Evolutionary conservation across 257 asterid genomes (phyloP).

Genomic region (Rauvolfia tetraphylla): DNA sequence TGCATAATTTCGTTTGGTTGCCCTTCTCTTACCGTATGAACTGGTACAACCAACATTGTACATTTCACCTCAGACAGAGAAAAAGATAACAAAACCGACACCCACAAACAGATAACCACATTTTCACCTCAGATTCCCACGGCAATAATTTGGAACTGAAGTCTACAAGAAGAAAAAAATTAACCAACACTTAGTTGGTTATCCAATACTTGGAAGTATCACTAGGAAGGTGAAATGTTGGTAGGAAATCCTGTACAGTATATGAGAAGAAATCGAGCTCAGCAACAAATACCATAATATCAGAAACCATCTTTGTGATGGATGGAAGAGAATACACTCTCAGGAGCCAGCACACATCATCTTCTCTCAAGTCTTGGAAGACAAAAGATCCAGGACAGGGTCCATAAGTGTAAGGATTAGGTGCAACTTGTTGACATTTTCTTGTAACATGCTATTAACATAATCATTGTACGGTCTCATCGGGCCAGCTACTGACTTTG

Average conservation of each 20-base stretch:
- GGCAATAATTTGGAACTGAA: too few species aligned
- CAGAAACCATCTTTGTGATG: neutral
- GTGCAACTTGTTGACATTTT: neutral
- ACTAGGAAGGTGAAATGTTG: neutral
- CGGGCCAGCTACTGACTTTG: conserved; percentile 36
- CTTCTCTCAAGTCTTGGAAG: neutral
- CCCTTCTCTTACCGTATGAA: neutral
- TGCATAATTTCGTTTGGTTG: neutral
- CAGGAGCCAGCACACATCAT: neutral
- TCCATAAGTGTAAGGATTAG: neutral
- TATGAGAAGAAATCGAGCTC: neutral
- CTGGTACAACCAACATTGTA: too few species aligned
- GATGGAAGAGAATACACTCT: too few species aligned
- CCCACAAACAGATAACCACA: too few species aligned
- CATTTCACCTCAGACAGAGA: too few species aligned
- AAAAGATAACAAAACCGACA: too few species aligned
- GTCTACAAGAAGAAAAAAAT: too few species aligned
- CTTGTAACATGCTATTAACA: neutral
- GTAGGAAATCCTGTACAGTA: neutral
- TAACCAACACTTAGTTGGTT: too few species aligned
- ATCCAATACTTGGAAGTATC: too few species aligned
- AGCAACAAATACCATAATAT: neutral
- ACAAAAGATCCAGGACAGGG: neutral
- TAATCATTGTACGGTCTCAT: conserved; percentile 39
- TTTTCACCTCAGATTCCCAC: too few species aligned